Evolutionary conservation across 306 rosid species (phyloP).

Genomic region (Prunus dulcis): DNA sequence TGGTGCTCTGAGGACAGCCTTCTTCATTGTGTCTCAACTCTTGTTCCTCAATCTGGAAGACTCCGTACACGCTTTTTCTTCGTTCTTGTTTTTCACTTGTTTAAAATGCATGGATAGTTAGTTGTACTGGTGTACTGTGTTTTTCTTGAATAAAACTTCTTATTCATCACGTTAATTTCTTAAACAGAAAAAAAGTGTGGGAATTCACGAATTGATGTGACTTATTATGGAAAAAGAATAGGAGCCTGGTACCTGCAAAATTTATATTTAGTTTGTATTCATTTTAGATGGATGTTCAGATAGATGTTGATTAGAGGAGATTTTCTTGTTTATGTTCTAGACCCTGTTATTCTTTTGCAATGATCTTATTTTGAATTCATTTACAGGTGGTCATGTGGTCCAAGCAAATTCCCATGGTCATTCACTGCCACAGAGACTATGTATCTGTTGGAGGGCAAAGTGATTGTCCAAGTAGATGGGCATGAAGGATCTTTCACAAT

Average conservation of each 20-base stretch:
- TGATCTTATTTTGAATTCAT: not conserved
- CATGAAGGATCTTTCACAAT: slow-evolving; percentile 8
- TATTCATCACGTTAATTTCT: not conserved
- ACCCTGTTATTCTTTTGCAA: not conserved
- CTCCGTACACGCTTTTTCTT: not conserved
- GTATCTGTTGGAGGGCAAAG: slow-evolving; percentile 14
- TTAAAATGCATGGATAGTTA: not conserved
- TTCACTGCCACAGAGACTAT: slow-evolving; percentile 10
- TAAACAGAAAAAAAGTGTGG: not conserved
- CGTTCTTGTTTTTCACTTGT: not conserved
- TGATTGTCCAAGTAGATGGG: slow-evolving; percentile 8
- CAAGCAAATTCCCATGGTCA: slow-evolving; percentile 17
- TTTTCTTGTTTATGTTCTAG: not conserved
- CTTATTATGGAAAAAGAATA: not conserved
- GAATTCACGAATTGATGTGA: not conserved
- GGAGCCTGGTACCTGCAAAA: not conserved
- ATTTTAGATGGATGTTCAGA: not conserved
- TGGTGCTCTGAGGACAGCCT: too few species aligned
- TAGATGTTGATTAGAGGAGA: not conserved
- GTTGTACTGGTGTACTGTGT: not conserved
- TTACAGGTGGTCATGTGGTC: slow-evolving; percentile 8
- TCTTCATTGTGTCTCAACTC: not conserved
- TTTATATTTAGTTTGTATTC: not conserved
- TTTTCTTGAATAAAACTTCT: not conserved
- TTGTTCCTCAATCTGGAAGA: not conserved